A percentile compares a stretch with the other conserved stretches of the same genome.
Evolutionary conservation across 2,329 filamentous ascomycete species (phyloP).

Genomic region (Esteya vermicola): DNA sequence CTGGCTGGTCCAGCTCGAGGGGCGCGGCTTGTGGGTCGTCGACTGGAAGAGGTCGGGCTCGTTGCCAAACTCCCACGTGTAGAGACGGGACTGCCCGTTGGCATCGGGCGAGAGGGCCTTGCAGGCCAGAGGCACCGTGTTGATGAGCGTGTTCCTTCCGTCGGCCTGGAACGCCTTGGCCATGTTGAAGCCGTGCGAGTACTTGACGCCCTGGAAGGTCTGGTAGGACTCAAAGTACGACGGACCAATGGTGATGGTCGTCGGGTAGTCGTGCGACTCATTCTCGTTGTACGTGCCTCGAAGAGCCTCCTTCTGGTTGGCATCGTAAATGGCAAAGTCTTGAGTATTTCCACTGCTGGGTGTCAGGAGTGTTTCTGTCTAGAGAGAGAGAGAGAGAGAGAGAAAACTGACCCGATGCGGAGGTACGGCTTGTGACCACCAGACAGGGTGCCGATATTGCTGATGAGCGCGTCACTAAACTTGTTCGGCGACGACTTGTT

Average conservation of each 20-base stretch:
- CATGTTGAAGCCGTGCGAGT: not conserved
- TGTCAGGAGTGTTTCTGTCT: too few relatives aligned
- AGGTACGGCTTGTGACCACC: conserved; percentile 44
- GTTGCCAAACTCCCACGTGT: conserved; percentile 50
- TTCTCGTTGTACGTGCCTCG: conserved; percentile 36
- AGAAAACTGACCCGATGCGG: conserved; percentile 27
- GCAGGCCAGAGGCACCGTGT: conserved; percentile 42
- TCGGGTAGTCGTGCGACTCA: conserved; percentile 44
- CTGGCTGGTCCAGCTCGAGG: conserved; percentile 35
- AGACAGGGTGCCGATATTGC: conserved; percentile 35
- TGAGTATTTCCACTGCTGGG: conserved; percentile 49
- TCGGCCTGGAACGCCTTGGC: conserved; percentile 14
- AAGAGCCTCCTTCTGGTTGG: conserved; percentile 30
- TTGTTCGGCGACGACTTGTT: conserved; percentile 40
- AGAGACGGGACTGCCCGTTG: conserved; percentile 16
- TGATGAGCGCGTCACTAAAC: conserved; percentile 45
- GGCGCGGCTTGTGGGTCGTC: conserved; percentile 35
- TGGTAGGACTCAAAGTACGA: conserved; percentile 49
- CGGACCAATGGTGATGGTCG: conserved; percentile 43
- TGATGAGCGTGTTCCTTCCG: conserved; percentile 35
- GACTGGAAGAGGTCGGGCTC: conserved; percentile 46
- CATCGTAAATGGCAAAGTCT: conserved; percentile 47
- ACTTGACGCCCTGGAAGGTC: not conserved
- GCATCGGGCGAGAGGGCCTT: conserved; percentile 29
- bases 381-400: not conserved